Evolutionary conservation across 208 protist genomes (phyloP), one percentile per base, ranked within the genome.

Genomic region (Phytomonas sp.): DNA sequence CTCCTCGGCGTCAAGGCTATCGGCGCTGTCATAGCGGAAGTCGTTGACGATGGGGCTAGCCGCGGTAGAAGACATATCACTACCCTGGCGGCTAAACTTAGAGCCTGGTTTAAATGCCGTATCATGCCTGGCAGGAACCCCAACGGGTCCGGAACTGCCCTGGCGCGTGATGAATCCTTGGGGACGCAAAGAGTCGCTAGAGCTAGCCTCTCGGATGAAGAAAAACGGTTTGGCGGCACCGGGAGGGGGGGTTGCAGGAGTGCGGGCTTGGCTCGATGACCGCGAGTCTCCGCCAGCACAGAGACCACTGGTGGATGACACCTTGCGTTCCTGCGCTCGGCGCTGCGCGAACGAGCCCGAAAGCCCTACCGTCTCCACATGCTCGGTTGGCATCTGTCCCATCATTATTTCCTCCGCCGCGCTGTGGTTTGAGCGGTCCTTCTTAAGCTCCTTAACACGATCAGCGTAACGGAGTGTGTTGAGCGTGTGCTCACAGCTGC

Each of bases 391-490:
- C 85, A 96, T 92, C 70, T 93, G 85, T 0, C 93, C 93, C 81
- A 96, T 97, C 93, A 96, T 97, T 62, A 94, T 95, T 75, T 95
- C 91, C 76, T 95, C 85, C 40, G 89, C 92, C 1, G 86, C 81
- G 60, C 78, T 83, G 60, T 82, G 84, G 63, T 68, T 79, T 0
- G 84, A 90, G 67, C 88, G 91, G 73, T 95, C 89, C 79, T 94
- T 95, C 79, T 94, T 93, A 29, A 97, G 84, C 79, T 98, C 95
- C 75, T 98, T 98, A 13, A 94, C 91, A 31, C 87, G 85, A 60
- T 84, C 84, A n/a, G 91, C 91, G 72, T 91, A 96, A 66, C 84
- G 88, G 53, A 96, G 81, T 36, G 91, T 96, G 74, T 86, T 91
- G 53, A 89, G 79, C 17, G 91, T 91, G 71, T 96, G 84, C 73